Percentiles rank a stretch among this genome's conserved stretches.
Conservation (phyloP, 176 grass and related monocot genomes). For the Aegilops bicornis region DNA sequence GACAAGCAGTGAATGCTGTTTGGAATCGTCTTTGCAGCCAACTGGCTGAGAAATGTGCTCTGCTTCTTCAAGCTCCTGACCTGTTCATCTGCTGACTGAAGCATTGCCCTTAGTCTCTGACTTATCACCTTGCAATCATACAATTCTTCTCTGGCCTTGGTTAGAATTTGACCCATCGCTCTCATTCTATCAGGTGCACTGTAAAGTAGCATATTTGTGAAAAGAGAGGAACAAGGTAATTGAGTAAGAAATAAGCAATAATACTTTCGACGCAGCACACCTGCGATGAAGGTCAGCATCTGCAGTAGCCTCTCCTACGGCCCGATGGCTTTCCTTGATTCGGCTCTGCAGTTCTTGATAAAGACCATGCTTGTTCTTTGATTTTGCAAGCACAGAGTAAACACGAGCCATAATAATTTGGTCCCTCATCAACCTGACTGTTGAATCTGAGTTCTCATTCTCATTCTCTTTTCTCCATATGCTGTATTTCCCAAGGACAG, state of each 20-base stretch:
- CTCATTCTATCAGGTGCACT: slow-evolving; percentile 84
- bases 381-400: slow-evolving; percentile 70
- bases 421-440: slow-evolving; percentile 96
- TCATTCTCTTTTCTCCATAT: slow-evolving; percentile 96
- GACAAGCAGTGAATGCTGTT: slow-evolving; percentile 97
- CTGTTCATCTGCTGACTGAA: slow-evolving; percentile 95
- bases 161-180: slow-evolving; percentile 88
- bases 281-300: slow-evolving; percentile 93
- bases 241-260: slow-evolving; percentile 17
- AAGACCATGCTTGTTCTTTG: slow-evolving; percentile 64
- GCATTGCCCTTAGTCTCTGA: slow-evolving; percentile 87
- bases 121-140: slow-evolving; percentile 82
- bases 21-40: slow-evolving; percentile 99
- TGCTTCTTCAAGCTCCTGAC: slow-evolving; percentile 98
- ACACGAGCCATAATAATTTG: slow-evolving; percentile 97
- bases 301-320: slow-evolving; percentile 76
- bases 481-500: slow-evolving; percentile 95
- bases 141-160: slow-evolving; percentile 82
- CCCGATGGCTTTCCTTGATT: slow-evolving; percentile 90
- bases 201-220: slow-evolving; percentile 34
- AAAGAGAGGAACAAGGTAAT: slow-evolving; percentile 18
- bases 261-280: slow-evolving; percentile 28
- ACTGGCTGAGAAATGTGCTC: slow-evolving; percentile 92
- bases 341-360: slow-evolving; percentile 72
- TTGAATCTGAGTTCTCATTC: slow-evolving; percentile 94